These are phyloP conservation scores for Tylopilus balloui DNA, from an alignment of 768 basidiomycete species.

Conservation along the genomic window DNA sequence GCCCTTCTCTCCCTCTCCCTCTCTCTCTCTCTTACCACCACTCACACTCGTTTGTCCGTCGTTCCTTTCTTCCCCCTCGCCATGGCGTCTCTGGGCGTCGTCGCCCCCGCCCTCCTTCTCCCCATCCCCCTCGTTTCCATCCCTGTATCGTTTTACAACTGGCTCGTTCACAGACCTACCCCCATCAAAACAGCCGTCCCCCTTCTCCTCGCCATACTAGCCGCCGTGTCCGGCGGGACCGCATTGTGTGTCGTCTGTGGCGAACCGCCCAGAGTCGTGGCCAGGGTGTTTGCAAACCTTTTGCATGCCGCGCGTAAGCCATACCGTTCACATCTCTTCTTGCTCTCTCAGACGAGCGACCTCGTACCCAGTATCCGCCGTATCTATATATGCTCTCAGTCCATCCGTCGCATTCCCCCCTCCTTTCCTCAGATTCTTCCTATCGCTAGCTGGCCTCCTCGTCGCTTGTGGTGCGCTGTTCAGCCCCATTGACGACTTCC, in stretches of 20 bases:
- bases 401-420: conserved; percentile 6
- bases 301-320: conserved; percentile 24
- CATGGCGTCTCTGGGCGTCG: conserved; percentile 25
- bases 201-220: conserved; percentile 21
- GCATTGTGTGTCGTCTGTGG: conserved; percentile 16
- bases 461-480: conserved; percentile 26
- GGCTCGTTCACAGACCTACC: conserved; percentile 5
- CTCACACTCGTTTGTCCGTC: conserved; percentile 18
- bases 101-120: conserved; percentile 27
- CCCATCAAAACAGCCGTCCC: conserved; percentile 8
- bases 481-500: neutral
- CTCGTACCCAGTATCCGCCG: conserved; percentile 19
- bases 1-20: neutral
- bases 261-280: conserved; percentile 12
- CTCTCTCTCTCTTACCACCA: conserved; percentile 3
- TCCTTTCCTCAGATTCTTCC: conserved; percentile 12
- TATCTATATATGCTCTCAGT: conserved; percentile 24
- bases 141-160: conserved; percentile 8
- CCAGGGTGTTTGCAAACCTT: conserved; percentile 16
- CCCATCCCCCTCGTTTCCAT: conserved; percentile 21
- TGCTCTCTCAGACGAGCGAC: neutral
- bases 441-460: conserved; percentile 20
- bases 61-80: conserved; percentile 11
- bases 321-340: neutral
- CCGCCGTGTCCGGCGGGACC: conserved; percentile 21